These are phyloP conservation scores for Alternaria angustiovoidea DNA, from an alignment of 2,329 filamentous ascomycete genomes.

Conservation along the genomic window DNA sequence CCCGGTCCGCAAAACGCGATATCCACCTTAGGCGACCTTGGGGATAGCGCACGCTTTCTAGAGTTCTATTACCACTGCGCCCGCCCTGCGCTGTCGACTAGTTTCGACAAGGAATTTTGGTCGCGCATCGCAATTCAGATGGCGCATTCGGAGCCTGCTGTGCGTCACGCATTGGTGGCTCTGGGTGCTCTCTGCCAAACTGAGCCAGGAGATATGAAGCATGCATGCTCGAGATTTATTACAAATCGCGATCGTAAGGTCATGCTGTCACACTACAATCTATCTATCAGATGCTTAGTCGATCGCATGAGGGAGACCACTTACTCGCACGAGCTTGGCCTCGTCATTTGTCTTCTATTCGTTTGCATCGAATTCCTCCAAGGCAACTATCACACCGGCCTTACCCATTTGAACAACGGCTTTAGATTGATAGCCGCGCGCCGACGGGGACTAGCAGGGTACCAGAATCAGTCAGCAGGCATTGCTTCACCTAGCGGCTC, in stretches of 20 bases:
- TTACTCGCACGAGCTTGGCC: slow-evolving; percentile 44
- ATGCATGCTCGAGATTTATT: slow-evolving; percentile 21
- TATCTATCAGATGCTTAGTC: slow-evolving; percentile 49
- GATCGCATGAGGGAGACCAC: slow-evolving; percentile 42
- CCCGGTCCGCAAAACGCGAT: slow-evolving; percentile 10
- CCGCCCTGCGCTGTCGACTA: slow-evolving; percentile 45
- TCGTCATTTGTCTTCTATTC: slow-evolving; percentile 57
- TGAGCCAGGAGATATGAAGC: slow-evolving; percentile 28
- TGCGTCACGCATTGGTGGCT: slow-evolving; percentile 56
- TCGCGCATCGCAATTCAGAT: slow-evolving; percentile 53
- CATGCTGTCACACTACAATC: slow-evolving; percentile 53
- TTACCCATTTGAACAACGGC: slow-evolving; percentile 56
- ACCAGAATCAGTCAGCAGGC: not conserved
- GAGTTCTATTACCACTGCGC: slow-evolving; percentile 56
- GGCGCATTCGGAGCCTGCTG: slow-evolving; percentile 51
- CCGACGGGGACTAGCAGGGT: not conserved
- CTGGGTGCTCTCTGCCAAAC: slow-evolving; percentile 48
- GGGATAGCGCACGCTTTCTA: slow-evolving; percentile 31
- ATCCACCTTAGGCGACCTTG: slow-evolving; percentile 17
- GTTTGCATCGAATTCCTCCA: slow-evolving; percentile 55
- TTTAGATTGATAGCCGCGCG: slow-evolving; percentile 28
- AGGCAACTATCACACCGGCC: slow-evolving; percentile 52
- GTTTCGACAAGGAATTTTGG: slow-evolving; percentile 52
- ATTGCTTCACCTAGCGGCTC: not conserved
- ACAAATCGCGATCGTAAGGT: slow-evolving; percentile 27